These are phyloP conservation scores for Scheffersomyces titani DNA, from an alignment of 1,139 yeast genomes.

Conservation along the genomic window DNA sequence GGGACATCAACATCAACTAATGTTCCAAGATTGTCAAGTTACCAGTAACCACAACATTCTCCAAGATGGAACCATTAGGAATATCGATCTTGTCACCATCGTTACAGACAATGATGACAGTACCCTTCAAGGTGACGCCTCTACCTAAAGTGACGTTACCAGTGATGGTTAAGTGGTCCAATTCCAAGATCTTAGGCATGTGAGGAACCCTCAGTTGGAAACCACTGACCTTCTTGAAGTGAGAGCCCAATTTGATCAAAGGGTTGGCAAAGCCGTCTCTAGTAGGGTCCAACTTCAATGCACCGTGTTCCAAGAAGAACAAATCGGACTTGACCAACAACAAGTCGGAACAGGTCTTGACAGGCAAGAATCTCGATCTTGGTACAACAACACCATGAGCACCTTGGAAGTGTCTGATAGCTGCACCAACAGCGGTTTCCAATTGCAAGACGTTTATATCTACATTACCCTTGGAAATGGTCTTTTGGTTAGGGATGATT, in stretches of 20 bases:
- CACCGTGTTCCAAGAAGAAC: constrained; percentile 89
- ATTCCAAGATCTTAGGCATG: constrained; percentile 93
- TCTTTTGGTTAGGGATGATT: constrained; percentile 91
- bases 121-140: constrained; percentile 89
- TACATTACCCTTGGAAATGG: constrained; percentile 72
- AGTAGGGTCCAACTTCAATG: constrained; percentile 77
- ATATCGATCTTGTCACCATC: constrained; percentile 96
- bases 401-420: constrained; percentile 90
- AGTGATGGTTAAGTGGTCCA: constrained; percentile 95
- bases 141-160: constrained; percentile 94
- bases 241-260: constrained; percentile 92
- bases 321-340: constrained; percentile 95
- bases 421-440: constrained; percentile 99
- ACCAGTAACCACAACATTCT: constrained; percentile 97
- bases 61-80: constrained; percentile 93
- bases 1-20: constrained; percentile 26
- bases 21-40: constrained; percentile 95
- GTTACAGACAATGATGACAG: constrained; percentile 95
- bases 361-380: constrained; percentile 96
- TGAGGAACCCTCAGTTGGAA: constrained; percentile 91
- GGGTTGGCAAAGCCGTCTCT: constrained; percentile 92
- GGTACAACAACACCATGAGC: constrained; percentile 99
- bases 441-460: constrained; percentile 89
- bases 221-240: constrained; percentile 91
- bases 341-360: constrained; percentile 94